Evolutionary conservation across 768 basidiomycete genomes (phyloP).

Genomic region (Neoboletus brunneissimus): DNA sequence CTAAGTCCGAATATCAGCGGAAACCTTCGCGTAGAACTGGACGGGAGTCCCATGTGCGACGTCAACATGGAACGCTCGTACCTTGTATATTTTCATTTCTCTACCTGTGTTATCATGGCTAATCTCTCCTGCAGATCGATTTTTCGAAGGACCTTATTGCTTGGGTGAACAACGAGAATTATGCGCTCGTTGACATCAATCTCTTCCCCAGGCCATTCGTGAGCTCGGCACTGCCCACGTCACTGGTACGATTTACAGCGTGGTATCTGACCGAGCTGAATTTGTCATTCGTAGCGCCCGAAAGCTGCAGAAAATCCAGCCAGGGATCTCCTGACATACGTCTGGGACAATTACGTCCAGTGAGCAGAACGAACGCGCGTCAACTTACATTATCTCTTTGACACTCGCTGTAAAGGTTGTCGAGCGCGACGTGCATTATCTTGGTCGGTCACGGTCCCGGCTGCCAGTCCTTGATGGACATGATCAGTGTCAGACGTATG

Average conservation of each 20-base stretch:
- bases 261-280: background rate
- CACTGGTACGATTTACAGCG: slow-evolving; percentile 30
- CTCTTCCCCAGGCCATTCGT: slow-evolving; percentile 61
- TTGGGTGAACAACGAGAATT: slow-evolving; percentile 69
- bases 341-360: slow-evolving; percentile 98
- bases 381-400: background rate
- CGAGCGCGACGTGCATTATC: slow-evolving; percentile 67
- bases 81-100: slow-evolving; percentile 48
- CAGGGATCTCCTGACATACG: slow-evolving; percentile 66
- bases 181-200: slow-evolving; percentile 84
- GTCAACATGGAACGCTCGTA: slow-evolving; percentile 80
- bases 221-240: slow-evolving; percentile 22
- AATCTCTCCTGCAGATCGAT: slow-evolving; percentile 65
- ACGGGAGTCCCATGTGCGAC: slow-evolving; percentile 68
- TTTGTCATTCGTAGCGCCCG: slow-evolving; percentile 30
- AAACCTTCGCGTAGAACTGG: slow-evolving; percentile 81
- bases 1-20: slow-evolving; percentile 51
- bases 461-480: slow-evolving; percentile 69
- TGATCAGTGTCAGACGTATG: slow-evolving; percentile 71
- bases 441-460: slow-evolving; percentile 88
- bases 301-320: slow-evolving; percentile 46
- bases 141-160: slow-evolving; percentile 74
- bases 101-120: background rate
- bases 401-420: slow-evolving; percentile 48
- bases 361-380: slow-evolving; percentile 38